Evolutionary conservation across 2,329 filamentous ascomycete genomes (phyloP), one percentile per base, ranked within the genome.

Genomic region (Xylaria sp.): DNA sequence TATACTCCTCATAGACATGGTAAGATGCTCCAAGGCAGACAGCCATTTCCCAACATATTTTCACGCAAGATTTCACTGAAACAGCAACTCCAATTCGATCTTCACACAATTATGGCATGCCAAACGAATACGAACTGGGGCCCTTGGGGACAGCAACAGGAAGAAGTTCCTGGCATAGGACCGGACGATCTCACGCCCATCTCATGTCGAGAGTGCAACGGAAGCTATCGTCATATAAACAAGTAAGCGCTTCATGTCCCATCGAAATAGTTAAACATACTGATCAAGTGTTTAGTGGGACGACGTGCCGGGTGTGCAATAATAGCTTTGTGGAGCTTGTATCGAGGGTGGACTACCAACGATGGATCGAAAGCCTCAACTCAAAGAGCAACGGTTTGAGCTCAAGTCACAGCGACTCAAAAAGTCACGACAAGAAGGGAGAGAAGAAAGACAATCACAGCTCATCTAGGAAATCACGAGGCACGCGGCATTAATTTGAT

Each of bases 321-420:
- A 70, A 70, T 48, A 70, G 53, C 48, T 62, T 68, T n/a, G 44
- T 60, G 28, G 65, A 70, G 62, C 17, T 70, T n/a, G 13, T 70
- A 46, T 46, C 62, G 15, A 61, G 61, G 28, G 65, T 38, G 5
- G 68, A 70, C 17, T 70, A 62, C 40, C 65, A 42, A 46, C 61
- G 28, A 56, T 26, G 63, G 15, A 40, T 36, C 46, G 46, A 54
- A 38, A 54, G 46, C 15, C 26, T 46, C 0, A 28, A 48, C 46
- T 56, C 67, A 26, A 54, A 10, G 38, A 23, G 36, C 5, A 59
- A 42, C 1, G 23, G 31, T 42, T 26, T 60, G 4, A 57, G 48
- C 60, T 54, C 66, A 20, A n/a, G 40, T 28, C 66, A 44, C 13
- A 26, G 53, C 15, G 63, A 51, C 26, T 49, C 61, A 0, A 65